Evolutionary conservation across 2,329 filamentous ascomycete genomes (phyloP), one percentile per base, ranked within the genome.

Genomic region (Arthroderma sp.): DNA sequence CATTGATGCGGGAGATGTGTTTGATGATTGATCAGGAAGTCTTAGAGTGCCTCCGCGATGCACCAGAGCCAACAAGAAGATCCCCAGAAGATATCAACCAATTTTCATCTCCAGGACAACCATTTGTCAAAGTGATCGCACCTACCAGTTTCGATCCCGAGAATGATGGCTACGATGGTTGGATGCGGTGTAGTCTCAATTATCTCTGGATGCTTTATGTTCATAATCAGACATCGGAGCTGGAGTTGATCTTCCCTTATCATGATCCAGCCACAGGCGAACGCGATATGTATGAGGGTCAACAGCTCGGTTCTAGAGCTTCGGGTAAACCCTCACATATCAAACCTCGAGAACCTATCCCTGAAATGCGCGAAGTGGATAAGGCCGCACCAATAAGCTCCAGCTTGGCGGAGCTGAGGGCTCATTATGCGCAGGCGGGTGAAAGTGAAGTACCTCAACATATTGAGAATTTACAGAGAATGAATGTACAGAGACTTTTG

Each of bases 1-100:
- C 33, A 36, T 5, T 27, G 29, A 15, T 11, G 32, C 8, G 32
- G 8, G 32, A 34, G 11, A 34, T 40, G 41, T 45, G 37, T 27
- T 22, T 41, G 29, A 45, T 41, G 37, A 41, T 45, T 28, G 43
- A 41, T 36, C 31, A 45, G 15, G 43, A 45, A 31, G 43, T 41
- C 5, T 34, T 45, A 27, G 30, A 45, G 27, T 45, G 37, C 10
- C 34, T 45, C 22, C n/a, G 30, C 9, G 38, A 40, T 45, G 43
- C 43, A 27, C 29, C 43, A 15, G 31, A 33, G 40, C 43, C 37
- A 11, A 45, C 43, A 41, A 41, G 29, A 36, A 10, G 15, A 28
- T 29, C 29, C 27, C 39, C 39, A 28, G 39, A 30, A 41, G 39
- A 31, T 31, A 41, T 3, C 6, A 9, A 31, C 11, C 9, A 9